Conservation (phyloP, 2,329 filamentous ascomycete genomes). For the Scedosporium boydii region DNA sequence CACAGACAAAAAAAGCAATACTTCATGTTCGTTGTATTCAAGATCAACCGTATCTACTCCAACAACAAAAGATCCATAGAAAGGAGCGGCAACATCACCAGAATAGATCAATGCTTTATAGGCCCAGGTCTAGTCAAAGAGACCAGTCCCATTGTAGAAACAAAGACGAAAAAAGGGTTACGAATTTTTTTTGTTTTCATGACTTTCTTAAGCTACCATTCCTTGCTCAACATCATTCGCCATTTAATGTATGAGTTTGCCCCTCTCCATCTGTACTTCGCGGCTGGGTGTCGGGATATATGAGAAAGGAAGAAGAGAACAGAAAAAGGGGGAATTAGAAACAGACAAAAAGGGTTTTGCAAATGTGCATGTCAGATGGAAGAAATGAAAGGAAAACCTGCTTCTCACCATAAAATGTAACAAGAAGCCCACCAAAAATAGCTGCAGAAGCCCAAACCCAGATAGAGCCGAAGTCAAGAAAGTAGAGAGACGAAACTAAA, state of each 20-base stretch:
- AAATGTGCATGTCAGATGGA: background rate
- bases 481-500: background rate
- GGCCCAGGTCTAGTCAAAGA: background rate
- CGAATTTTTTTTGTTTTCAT: background rate
- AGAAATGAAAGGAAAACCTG: background rate
- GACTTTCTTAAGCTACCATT: background rate
- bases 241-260: background rate
- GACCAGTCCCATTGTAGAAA: background rate
- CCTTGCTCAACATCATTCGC: background rate
- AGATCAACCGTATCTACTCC: no score
- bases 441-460: background rate
- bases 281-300: background rate
- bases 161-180: background rate
- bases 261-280: background rate
- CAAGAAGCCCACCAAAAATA: background rate
- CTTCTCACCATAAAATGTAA: background rate
- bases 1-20: no score
- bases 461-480: background rate
- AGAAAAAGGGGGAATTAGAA: background rate
- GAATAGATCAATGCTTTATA: background rate
- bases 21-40: no score
- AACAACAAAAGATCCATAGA: background rate
- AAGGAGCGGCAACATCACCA: background rate
- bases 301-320: background rate
- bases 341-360: background rate